A percentile compares a stretch with the other conserved stretches of the same genome.
Evolutionary conservation across 23 red algal species (phyloP).

Genomic region (Chondrus crispus): DNA sequence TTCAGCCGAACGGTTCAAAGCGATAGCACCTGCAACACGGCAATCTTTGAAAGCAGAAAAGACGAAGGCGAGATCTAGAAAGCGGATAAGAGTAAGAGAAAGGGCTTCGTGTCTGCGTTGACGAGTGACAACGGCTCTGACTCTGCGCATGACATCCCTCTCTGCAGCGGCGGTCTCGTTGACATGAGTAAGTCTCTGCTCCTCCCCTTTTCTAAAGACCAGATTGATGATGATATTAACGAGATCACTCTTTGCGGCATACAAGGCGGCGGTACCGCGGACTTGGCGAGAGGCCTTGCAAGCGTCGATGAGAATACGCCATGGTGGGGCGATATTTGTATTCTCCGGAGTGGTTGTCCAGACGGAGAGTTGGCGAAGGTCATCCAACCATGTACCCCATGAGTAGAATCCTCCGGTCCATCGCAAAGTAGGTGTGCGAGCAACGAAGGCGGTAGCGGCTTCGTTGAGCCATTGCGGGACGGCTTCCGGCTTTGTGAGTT

Average conservation of each 20-base stretch:
- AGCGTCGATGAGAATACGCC: conserved; percentile 41
- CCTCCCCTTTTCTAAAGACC: conserved; percentile 34
- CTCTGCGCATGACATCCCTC: conserved; percentile 37
- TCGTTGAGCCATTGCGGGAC: conserved; percentile 48
- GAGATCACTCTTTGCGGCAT: conserved; percentile 60
- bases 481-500: conserved; percentile 16
- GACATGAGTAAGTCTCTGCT: background rate
- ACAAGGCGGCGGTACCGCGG: conserved; percentile 51
- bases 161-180: conserved; percentile 25
- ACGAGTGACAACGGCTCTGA: conserved; percentile 56
- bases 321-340: background rate
- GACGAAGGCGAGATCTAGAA: conserved; percentile 52
- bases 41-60: conserved; percentile 61
- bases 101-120: conserved; percentile 45
- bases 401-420: conserved; percentile 55
- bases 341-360: background rate
- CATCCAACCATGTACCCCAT: conserved; percentile 54
- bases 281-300: conserved; percentile 46
- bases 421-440: conserved; percentile 16
- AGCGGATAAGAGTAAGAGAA: conserved; percentile 45
- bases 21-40: background rate
- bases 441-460: conserved; percentile 42
- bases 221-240: conserved; percentile 39
- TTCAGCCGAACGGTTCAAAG: background rate
- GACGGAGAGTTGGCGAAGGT: background rate